phyloP scores from a whole-genome alignment of 495 filamentous ascomycete species.

The Xylaria grammica region DNA sequence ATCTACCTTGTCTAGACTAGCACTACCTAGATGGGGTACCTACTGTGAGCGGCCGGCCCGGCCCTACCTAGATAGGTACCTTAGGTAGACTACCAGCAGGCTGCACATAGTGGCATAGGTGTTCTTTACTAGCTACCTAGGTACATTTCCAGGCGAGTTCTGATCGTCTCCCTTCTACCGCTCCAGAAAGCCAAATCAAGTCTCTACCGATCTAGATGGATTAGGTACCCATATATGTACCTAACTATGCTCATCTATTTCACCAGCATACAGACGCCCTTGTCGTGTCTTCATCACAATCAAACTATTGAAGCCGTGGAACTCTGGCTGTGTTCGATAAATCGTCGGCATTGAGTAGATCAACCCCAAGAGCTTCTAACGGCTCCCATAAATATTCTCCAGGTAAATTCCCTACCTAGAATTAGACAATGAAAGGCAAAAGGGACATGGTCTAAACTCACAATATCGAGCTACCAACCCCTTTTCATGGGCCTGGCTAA shows the following conservation, averaged over 20 bases:
- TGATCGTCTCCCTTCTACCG: too few species aligned
- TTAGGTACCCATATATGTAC: too few species aligned
- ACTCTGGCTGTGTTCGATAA: slow-evolving; percentile 45
- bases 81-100: too few species aligned
- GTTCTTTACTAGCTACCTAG: too few species aligned
- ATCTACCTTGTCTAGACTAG: too few species aligned
- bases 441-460: slow-evolving; percentile 51
- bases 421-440: slow-evolving; percentile 50
- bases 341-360: slow-evolving; percentile 76
- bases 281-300: neutral
- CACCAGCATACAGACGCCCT: neutral
- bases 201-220: too few species aligned
- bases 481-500: slow-evolving; percentile 64
- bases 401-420: slow-evolving; percentile 45
- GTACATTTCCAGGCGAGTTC: too few species aligned
- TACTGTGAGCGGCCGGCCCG: too few species aligned
- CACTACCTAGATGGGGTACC: too few species aligned
- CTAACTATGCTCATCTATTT: neutral
- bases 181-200: too few species aligned
- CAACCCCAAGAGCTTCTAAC: slow-evolving; percentile 66
- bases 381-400: slow-evolving; percentile 74
- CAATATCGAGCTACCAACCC: slow-evolving; percentile 76
- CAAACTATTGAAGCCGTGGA: slow-evolving; percentile 25
- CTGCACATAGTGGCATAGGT: too few species aligned
- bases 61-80: too few species aligned